These are phyloP conservation scores for Conringia planisiliqua DNA, from an alignment of 345 rosid genomes.

Conservation along the genomic window DNA sequence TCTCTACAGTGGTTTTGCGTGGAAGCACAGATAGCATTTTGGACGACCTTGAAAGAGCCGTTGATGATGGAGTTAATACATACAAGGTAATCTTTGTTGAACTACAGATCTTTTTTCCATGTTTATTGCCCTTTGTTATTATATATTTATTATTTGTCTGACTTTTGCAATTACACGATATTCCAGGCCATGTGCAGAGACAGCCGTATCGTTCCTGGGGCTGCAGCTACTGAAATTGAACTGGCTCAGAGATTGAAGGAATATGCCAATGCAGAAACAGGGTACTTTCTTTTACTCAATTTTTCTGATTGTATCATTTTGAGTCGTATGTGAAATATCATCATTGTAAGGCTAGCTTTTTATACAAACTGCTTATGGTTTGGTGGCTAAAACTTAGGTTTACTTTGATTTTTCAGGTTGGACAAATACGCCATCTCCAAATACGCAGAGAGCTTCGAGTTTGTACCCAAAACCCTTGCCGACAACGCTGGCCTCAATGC, in stretches of 20 bases:
- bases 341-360: background rate
- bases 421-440: slow-evolving; percentile 94
- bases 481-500: slow-evolving; percentile 98
- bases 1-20: slow-evolving; percentile 82
- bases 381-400: background rate
- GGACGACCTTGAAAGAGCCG: slow-evolving; percentile 99
- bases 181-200: slow-evolving; percentile 97
- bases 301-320: background rate
- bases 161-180: background rate
- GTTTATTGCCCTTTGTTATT: background rate
- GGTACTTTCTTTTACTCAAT: slow-evolving; percentile 42
- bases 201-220: slow-evolving; percentile 90
- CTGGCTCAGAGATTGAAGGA: slow-evolving; percentile 92
- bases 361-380: background rate
- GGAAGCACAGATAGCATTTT: slow-evolving; percentile 95
- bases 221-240: slow-evolving; percentile 96
- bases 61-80: slow-evolving; percentile 98
- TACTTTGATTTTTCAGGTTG: slow-evolving; percentile 43
- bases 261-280: slow-evolving; percentile 86
- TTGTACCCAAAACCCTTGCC: slow-evolving; percentile 84
- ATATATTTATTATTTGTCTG: background rate
- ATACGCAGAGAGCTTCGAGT: slow-evolving; percentile 97
- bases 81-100: slow-evolving; percentile 63
- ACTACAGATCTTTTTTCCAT: background rate
- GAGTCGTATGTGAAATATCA: background rate